A percentile compares a stretch with the other conserved stretches of the same genome.
phyloP scores from a whole-genome alignment of 495 filamentous ascomycete genomes.

The Penicillium dipodomyicola region DNA sequence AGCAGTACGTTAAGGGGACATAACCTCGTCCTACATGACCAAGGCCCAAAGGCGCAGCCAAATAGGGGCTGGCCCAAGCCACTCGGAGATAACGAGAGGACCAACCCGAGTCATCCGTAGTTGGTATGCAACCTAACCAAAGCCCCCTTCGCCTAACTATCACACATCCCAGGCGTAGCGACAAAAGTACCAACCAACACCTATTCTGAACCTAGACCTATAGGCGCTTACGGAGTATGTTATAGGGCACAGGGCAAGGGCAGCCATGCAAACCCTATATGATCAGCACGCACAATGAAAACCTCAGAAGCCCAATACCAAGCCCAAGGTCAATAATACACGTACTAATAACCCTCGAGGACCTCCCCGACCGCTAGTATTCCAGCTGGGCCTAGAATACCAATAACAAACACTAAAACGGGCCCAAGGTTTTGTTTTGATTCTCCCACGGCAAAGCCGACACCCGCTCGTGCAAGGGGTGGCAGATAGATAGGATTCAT shows the following conservation, averaged over 20 bases:
- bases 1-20: not conserved
- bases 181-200: constrained; percentile 10
- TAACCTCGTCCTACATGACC: not conserved
- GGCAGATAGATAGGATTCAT: constrained; percentile 20
- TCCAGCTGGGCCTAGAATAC: constrained; percentile 5
- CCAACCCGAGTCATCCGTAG: too few species aligned
- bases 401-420: not conserved
- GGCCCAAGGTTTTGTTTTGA: constrained; percentile 16
- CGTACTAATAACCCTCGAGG: not conserved
- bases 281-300: constrained; percentile 28
- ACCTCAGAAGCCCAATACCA: not conserved
- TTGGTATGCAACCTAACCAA: not conserved
- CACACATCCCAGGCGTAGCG: not conserved
- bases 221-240: not conserved
- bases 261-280: constrained; percentile 22
- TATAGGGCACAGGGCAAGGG: constrained; percentile 34
- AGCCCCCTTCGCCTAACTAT: not conserved
- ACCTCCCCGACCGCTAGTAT: constrained; percentile 10
- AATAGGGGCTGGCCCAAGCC: not conserved
- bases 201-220: constrained; percentile 1
- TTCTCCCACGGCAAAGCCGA: not conserved
- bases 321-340: not conserved
- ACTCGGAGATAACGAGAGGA: not conserved
- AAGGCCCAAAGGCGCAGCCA: not conserved
- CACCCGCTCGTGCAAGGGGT: constrained; percentile 21